Base-by-base conservation (phyloP, 2,329 filamentous ascomycete species). In the Arthrobotrys conoides region DNA sequence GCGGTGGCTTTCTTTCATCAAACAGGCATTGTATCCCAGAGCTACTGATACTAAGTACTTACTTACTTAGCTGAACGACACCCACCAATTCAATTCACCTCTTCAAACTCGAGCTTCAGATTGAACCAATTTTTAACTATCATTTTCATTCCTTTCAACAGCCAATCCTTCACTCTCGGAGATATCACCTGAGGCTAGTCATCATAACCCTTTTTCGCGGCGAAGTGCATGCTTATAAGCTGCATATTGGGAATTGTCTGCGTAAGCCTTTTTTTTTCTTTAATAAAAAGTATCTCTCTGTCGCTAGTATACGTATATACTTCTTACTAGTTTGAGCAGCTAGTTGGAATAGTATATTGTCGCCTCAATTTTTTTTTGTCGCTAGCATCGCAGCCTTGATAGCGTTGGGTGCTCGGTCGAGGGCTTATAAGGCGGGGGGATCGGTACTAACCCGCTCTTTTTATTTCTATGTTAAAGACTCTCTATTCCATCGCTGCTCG, bases 1-100 rank as follows among this genome's bases (percentile, higher is more conserved):
- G 71, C 63, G 64, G 63, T 61, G 70, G 57, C 55, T 55, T 63
- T 41, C 33, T 24, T 55, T 49, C 30, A 20, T n/a, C 44, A n/a
- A n/a, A n/a, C n/a, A n/a, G n/a, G 8, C 14, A 44, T 9, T n/a
- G 14, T 44, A 16, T 12, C 6, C n/a, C 44, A 14, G 27, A 30
- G 27, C 27, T 30, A 30, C 27, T n/a, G n/a, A n/a, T n/a, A n/a
- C n/a, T n/a, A n/a, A n/a, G n/a, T n/a, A n/a, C n/a, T n/a, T n/a
- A n/a, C n/a, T n/a, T n/a, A n/a, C n/a, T n/a, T n/a, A n/a, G n/a
- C 18, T 46, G n/a, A 46, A 46, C n/a, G 1, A 46, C 4, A 46
- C 41, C 41, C 36, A 38, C 36, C 6, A 4, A n/a, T 44, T 44
- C 41, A n/a, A 44, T 44, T 44, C 41, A 30, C 27, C 6, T 30